Evolutionary conservation across 352 stramenopile genomes (phyloP), one percentile per base, ranked within the genome.

Genomic region (Thalassiosira mediterranea): DNA sequence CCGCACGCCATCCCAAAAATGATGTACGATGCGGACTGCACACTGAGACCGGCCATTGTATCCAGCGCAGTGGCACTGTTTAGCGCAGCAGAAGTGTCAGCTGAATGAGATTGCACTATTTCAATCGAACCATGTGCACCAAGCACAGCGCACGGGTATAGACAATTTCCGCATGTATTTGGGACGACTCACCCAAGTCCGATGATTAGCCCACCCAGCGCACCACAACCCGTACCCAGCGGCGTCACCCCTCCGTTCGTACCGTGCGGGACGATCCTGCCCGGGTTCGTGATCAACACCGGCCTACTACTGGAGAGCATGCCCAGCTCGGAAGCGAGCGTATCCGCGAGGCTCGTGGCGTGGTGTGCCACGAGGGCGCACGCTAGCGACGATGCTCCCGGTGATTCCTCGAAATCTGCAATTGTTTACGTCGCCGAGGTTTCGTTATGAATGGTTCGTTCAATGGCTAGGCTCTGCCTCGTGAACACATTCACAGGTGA

Each of bases 201-300:
- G 56, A 98, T 93, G 26, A 98, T 95, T 3, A 82, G 66, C 1
- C 96, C 96, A 17, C 96, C 96, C 4, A 95, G 67, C 2, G 79
- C 78, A 29, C 94, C 97, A 40, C 93, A 93, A 4, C 88, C 62
- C 15, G 92, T 93, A 4, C 96, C 96, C 1, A 92, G 72, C 1
- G 89, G 3, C 4, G 94, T 97, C n/a, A 98, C 84, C 4, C 93
- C 96, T 42, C 96, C 96, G 86, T 98, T 98, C 3, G 95, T 98
- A 5, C 96, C 95, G 0, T 91, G 86, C 0, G 95, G 95, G 21
- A 98, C 96, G 11, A 53, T 47, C 17, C 29, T 48, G 37, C 52
- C 65, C 62, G 76, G 89, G 19, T 94, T 59, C 40, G 95, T 98
- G 63, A 98, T 92, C 32, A 98, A 85, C 37, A 95, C 66, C 0